Base-by-base conservation (phyloP, 805 yeast genomes). In the Yarrowia sp. region DNA sequence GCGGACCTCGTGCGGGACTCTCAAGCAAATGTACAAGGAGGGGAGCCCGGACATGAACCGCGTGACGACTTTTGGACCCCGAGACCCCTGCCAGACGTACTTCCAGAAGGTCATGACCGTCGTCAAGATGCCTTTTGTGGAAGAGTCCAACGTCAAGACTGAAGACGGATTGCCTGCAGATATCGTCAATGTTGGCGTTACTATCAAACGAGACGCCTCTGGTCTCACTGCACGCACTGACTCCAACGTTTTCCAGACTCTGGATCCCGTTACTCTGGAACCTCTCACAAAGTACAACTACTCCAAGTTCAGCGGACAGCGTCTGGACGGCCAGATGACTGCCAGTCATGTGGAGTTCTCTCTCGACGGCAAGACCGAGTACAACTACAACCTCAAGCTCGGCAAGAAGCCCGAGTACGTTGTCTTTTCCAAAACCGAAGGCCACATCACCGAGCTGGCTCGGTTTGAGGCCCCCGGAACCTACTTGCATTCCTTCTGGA, bases 291-390 rank as follows among this genome's bases (percentile, higher is more conserved):
- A 51, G 22, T 51, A 51, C 33, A 51, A 31, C 24, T 51, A 51
- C 24, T 33, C 58, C 13, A 22, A 18, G 13, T 51, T 51, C 18
- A 35, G 18, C 10, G 58, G 42, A 0, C 39, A 21, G 19, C 9
- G 24, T 3, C 33, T 51, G 3, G 42, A 33, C 4, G 58, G 58
- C 7, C 58, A 33, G 18, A 6, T 51, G 32, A 51, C 58, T 12
- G 41, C 58, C n/a, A 35, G 42, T 24, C 58, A 51, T 6, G 58
- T 51, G 33, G 24, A 33, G 42, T 51, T 51, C 18, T 51, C 58
- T 16, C 7, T 13, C 1, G 58, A 51, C 16, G 58, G 58, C n/a
- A 33, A 22, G 6, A 51, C 58, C 6, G 58, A 51, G 22, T 51
- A 51, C 58, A 51, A 51, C 24, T 51, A 51, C 31, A 35, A 16